A percentile compares a stretch with the other conserved stretches of the same genome.
phyloP scores from a whole-genome alignment of 768 basidiomycete species.

The Amanita muscaria region DNA sequence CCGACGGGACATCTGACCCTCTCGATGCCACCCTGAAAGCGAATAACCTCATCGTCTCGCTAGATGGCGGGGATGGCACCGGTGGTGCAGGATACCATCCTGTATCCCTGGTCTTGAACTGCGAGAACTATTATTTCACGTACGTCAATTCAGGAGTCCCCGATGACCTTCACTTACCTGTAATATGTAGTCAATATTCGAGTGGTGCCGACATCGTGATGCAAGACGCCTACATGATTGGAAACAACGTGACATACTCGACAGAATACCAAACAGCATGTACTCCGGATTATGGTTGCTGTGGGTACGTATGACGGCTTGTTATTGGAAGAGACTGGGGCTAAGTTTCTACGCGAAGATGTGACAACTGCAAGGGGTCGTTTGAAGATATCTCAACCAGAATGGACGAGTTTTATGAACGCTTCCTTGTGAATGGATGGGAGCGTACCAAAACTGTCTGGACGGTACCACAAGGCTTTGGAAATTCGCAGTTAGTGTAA shows the following conservation, averaged over 20 bases:
- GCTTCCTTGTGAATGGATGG: conserved; percentile 58
- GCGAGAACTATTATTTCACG: conserved; percentile 58
- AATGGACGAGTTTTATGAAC: conserved; percentile 55
- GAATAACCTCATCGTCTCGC: conserved; percentile 46
- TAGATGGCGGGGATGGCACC: conserved; percentile 43
- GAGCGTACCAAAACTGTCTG: conserved; percentile 62
- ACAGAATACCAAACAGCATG: conserved; percentile 53
- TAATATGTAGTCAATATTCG: conserved; percentile 34
- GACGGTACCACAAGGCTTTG: conserved; percentile 78
- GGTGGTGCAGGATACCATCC: conserved; percentile 56
- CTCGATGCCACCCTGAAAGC: conserved; percentile 46
- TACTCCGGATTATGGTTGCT: conserved; percentile 58
- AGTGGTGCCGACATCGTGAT: conserved; percentile 61
- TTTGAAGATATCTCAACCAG: conserved; percentile 63
- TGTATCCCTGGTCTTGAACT: conserved; percentile 55
- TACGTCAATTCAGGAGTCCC: conserved; percentile 12
- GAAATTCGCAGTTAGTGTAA: conserved; percentile 39
- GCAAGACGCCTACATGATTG: conserved; percentile 56
- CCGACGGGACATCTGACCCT: conserved; percentile 63
- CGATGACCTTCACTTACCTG: neutral
- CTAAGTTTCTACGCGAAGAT: conserved; percentile 20
- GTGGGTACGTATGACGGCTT: conserved; percentile 41
- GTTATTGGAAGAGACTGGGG: neutral
- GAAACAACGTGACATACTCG: conserved; percentile 59
- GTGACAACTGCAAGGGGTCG: conserved; percentile 54